phyloP scores from a whole-genome alignment of 805 yeast species.

The Kazachstania africana region DNA sequence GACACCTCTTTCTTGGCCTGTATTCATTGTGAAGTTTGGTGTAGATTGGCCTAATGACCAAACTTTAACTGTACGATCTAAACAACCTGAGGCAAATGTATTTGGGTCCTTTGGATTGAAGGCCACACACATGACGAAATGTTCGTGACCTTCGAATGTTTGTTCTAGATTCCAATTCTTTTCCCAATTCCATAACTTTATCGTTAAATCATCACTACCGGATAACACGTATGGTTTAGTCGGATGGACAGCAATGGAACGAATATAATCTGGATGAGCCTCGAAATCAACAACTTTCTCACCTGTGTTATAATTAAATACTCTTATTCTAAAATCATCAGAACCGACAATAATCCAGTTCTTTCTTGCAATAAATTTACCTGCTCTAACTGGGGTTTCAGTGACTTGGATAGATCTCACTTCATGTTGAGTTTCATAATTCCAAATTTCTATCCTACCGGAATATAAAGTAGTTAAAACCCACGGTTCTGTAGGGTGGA shows the following conservation, averaged over 20 bases:
- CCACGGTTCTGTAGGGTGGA: conserved; percentile 98
- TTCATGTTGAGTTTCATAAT: conserved; percentile 68
- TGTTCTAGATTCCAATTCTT: conserved; percentile 83
- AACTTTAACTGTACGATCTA: conserved; percentile 91
- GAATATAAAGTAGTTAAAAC: conserved; percentile 80
- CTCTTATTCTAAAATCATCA: conserved; percentile 90
- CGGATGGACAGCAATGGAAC: conserved; percentile 91
- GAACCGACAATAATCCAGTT: conserved; percentile 95
- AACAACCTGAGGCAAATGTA: conserved; percentile 94
- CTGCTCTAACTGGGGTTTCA: conserved; percentile 93
- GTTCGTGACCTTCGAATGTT: conserved; percentile 89
- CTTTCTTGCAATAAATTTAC: conserved; percentile 88
- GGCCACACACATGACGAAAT: conserved; percentile 87
- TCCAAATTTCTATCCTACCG: conserved; percentile 81
- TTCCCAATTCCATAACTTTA: conserved; percentile 97
- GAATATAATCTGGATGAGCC: conserved; percentile 95
- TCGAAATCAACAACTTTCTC: conserved; percentile 92
- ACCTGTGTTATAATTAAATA: conserved; percentile 89
- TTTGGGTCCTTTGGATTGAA: conserved; percentile 96
- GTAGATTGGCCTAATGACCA: conserved; percentile 85
- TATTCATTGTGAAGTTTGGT: conserved; percentile 84
- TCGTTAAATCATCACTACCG: conserved; percentile 82
- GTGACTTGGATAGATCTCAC: conserved; percentile 89
- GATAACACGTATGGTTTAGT: conserved; percentile 81
- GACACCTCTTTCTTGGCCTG: conserved; percentile 89